These are phyloP conservation scores for Cydonia oblonga DNA, from an alignment of 331 rosid genomes.

Conservation along the genomic window DNA sequence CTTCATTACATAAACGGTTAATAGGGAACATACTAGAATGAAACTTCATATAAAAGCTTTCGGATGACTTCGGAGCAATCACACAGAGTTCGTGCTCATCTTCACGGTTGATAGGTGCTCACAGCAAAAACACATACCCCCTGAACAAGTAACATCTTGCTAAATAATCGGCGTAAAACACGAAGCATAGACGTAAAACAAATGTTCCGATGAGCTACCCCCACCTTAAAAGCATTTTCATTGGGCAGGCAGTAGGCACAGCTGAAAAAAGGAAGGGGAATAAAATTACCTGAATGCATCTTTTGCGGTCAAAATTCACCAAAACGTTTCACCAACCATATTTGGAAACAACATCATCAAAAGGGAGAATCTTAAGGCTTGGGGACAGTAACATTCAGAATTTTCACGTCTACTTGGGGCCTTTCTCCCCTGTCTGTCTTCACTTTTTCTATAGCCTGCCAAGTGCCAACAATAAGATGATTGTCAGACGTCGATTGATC, in stretches of 20 bases:
- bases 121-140: neutral
- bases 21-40: no score
- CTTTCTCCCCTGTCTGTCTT: constrained; percentile 76
- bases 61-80: no score
- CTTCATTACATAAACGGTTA: neutral
- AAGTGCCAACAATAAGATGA: constrained; percentile 19
- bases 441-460: constrained; percentile 70
- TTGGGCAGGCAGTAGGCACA: no score
- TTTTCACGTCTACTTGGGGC: constrained; percentile 93
- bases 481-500: neutral
- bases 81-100: no score
- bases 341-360: neutral
- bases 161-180: neutral
- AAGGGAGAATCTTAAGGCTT: constrained; percentile 43
- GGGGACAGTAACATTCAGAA: constrained; percentile 87
- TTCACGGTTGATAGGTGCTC: no score
- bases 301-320: neutral
- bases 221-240: neutral
- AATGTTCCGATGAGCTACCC: neutral
- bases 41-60: no score
- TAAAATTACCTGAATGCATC: neutral
- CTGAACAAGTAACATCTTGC: neutral
- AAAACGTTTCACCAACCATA: neutral
- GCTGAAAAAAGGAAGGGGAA: no score
- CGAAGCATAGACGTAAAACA: neutral